phyloP scores from a whole-genome alignment of 352 stramenopile species.

The Phytopythium litorale region DNA sequence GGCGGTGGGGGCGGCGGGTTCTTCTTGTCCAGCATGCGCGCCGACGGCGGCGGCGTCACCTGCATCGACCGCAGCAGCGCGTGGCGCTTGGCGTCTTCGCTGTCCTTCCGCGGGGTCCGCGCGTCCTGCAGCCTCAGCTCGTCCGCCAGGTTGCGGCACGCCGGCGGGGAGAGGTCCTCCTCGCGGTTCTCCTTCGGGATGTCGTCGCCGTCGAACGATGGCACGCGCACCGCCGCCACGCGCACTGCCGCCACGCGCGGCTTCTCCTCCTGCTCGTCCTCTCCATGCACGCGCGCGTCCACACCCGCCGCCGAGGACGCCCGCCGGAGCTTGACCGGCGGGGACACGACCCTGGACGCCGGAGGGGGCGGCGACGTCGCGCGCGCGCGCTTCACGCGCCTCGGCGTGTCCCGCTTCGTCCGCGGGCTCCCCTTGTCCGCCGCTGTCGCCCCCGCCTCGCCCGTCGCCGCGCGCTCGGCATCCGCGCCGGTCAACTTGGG shows the following conservation, averaged over 20 bases:
- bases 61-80: constrained; percentile 32
- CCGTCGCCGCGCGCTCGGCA: not conserved
- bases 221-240: not conserved
- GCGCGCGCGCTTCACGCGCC: not conserved
- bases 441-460: not conserved
- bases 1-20: constrained; percentile 62
- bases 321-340: constrained; percentile 19
- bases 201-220: constrained; percentile 11
- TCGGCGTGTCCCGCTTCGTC: constrained; percentile 9
- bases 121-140: constrained; percentile 16
- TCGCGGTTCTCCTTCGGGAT: constrained; percentile 21
- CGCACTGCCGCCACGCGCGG: constrained; percentile 17
- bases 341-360: constrained; percentile 14
- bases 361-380: constrained; percentile 13
- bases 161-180: constrained; percentile 20
- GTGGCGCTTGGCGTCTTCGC: constrained; percentile 13
- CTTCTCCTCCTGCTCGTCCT: constrained; percentile 24
- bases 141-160: constrained; percentile 19
- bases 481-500: not conserved
- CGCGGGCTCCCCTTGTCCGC: constrained; percentile 9
- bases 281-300: not conserved
- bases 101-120: constrained; percentile 15
- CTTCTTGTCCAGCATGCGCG: constrained; percentile 58
- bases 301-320: not conserved
- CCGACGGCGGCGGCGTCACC: constrained; percentile 59